Evolutionary conservation across 2,329 filamentous ascomycete species (phyloP), one percentile per base, ranked within the genome.

Genomic region (Penicillium palitans): DNA sequence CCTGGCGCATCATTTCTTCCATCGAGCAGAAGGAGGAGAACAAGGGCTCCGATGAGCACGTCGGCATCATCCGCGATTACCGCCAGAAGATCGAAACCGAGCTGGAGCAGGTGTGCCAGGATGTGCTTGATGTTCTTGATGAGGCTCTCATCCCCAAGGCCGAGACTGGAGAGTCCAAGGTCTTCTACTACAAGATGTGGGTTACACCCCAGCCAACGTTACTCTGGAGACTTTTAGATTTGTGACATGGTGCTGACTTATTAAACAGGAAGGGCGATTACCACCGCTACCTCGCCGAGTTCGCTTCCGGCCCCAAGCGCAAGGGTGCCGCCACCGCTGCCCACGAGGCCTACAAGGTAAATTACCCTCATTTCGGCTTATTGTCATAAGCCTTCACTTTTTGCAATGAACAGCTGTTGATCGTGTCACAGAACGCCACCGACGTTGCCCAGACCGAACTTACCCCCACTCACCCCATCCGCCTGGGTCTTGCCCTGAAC

Each of bases 151-250:
- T 98, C 76, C 93, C 93, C 80, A 93, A 95, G 81, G 93, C 93
- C 76, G 90, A 95, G 81, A 90, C 91, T 68, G 93, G 93, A 83
- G 93, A 98, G 86, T 96, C 92, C 79, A 98, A 97, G 88, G 93
- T 98, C 78, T 98, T 98, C 82, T 98, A 98, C 85, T 93, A 97
- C 89, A 98, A 98, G 88, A 98, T 98, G 93, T 97, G 44, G n/a
- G 66, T 67, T 44, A 27, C 24, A 7, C 21, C 24, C 15, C 8
- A 27, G 27, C 10, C 31, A 9, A 29, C 1, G 6, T 31, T 6
- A 10, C 3, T 24, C 25, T 12, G 21, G 8, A 17, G 8, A 6
- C 15, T 6, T 4, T 19, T 19, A 7, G 31, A 27, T 53, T 46
- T 52, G 93, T 86, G 90, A 90, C 81, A 93, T 93, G 87, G 83